Evolutionary conservation across 106 monocot genomes (phyloP), one percentile per base, ranked within the genome.

Genomic region (Phalaenopsis equestris): DNA sequence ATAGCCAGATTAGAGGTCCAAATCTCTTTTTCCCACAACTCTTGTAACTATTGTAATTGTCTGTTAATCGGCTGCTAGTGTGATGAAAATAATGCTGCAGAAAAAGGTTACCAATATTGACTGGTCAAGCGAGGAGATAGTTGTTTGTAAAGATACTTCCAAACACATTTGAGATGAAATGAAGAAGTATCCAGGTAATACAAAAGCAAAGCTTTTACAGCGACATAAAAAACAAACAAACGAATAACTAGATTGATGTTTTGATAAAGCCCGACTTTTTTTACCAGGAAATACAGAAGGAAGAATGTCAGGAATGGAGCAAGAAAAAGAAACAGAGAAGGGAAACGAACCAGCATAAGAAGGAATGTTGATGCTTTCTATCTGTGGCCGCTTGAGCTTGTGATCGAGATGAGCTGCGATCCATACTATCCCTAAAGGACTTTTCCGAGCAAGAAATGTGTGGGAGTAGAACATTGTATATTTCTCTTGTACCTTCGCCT

Each of bases 361-460:
- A 16, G 89, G 80, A 79, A 97, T 90, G 73, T 94, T 82, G 64
- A 92, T 92, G 70, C 58, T 82, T 21, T 90, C 87, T 78, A 97
- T 86, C 72, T 97, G 97, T 61, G 85, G 84, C 82, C 92, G 94
- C 90, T 94, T 92, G 85, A 97, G 89, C 79, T 78, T 83, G 72
- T 83, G 81, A 88, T 92, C 87, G 14, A 94, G 81, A 76, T 94
- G 94, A 7, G 97, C 97, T 56, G 97, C 97, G 78, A 97, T 90
- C 97, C 97, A 97, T 11, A 97, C 90, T 38, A 90, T 92, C 52
- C 96, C 97, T 37, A 97, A 72, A 0, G 94, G 89, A 79, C 86
- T 86, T 79, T 97, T 97, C 86, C 78, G 80, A 4, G 90, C 92
- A 82, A 97, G 94, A 73, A 97, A 84, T 0, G 86, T 88, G 80